These are phyloP conservation scores for Wilcoxina mikolae DNA, from an alignment of 495 filamentous ascomycete species.

Conservation along the genomic window DNA sequence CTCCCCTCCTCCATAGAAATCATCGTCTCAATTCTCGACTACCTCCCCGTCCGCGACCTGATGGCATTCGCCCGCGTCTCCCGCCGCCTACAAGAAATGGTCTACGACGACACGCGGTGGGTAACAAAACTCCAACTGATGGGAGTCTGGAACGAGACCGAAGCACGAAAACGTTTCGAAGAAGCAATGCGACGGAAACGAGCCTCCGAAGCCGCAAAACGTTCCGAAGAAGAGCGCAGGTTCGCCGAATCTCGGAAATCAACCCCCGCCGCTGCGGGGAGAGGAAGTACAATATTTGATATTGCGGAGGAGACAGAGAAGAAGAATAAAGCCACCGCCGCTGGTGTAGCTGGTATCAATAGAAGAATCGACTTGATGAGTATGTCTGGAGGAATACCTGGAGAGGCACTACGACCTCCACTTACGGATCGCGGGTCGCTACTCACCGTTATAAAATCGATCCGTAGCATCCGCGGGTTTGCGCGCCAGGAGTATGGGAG, in stretches of 20 bases:
- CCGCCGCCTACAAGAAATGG: conserved; percentile 88
- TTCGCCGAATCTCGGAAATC: conserved; percentile 6
- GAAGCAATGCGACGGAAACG: conserved; percentile 52
- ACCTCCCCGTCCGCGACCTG: conserved; percentile 69
- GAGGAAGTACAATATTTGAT: conserved; percentile 51
- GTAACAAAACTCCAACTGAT: conserved; percentile 67
- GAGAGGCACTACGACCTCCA: conserved; percentile 9
- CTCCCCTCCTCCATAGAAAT: conserved; percentile 46
- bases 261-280: conserved; percentile 1
- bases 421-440: conserved; percentile 42
- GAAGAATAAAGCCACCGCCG: conserved; percentile 13
- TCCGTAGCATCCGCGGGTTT: conserved; percentile 66
- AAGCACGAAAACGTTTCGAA: conserved; percentile 67
- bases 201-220: conserved; percentile 41
- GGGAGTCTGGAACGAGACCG: conserved; percentile 82
- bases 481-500: conserved; percentile 83
- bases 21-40: conserved; percentile 72
- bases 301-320: conserved; percentile 41
- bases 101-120: conserved; percentile 96
- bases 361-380: conserved; percentile 11
- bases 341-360: conserved; percentile 2
- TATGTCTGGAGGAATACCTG: background rate
- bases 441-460: conserved; percentile 50
- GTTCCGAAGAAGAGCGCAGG: conserved; percentile 34
- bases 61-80: conserved; percentile 78